Conservation (phyloP, 2,329 filamentous ascomycete species). For the Myrmaecium sp. region DNA sequence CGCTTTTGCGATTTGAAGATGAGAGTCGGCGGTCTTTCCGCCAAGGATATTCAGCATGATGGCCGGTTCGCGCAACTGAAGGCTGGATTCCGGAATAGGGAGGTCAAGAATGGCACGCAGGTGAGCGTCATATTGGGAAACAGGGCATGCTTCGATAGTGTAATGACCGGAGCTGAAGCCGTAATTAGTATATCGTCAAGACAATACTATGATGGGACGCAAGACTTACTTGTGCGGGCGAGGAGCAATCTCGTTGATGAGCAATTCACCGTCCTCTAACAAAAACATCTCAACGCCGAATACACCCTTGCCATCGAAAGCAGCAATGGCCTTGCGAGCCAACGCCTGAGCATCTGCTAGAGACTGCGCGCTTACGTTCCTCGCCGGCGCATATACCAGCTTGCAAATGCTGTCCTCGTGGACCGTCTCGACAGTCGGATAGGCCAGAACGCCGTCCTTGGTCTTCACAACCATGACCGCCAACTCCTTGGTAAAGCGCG, state of each 20-base stretch:
- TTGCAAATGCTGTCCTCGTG: constrained; percentile 95
- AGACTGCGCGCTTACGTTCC: constrained; percentile 45
- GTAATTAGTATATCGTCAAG: too few relatives aligned
- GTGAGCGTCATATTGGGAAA: constrained; percentile 87
- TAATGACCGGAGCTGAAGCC: constrained; percentile 89
- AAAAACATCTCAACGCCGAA: constrained; percentile 97
- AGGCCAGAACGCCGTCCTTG: constrained; percentile 56
- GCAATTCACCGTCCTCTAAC: constrained; percentile 45
- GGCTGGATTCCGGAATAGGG: constrained; percentile 32
- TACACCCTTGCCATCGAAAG: constrained; percentile 74
- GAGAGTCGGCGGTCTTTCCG: constrained; percentile 46
- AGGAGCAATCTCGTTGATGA: constrained; percentile 79
- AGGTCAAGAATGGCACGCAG: constrained; percentile 64
- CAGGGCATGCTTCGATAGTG: constrained; percentile 78
- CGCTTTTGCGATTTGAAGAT: constrained; percentile 38
- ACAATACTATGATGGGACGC: too few relatives aligned
- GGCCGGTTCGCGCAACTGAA: constrained; percentile 40
- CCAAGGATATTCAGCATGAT: constrained; percentile 76
- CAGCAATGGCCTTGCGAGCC: constrained; percentile 61
- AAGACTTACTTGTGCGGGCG: constrained; percentile 79
- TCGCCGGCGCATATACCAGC: constrained; percentile 71
- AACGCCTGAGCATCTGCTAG: constrained; percentile 54
- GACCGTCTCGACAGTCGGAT: constrained; percentile 83
- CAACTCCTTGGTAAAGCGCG: constrained; percentile 69
- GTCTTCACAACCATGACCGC: constrained; percentile 92